These are phyloP conservation scores for Veloboletus limbatus DNA, from an alignment of 1,284 basidiomycete species.

Conservation along the genomic window DNA sequence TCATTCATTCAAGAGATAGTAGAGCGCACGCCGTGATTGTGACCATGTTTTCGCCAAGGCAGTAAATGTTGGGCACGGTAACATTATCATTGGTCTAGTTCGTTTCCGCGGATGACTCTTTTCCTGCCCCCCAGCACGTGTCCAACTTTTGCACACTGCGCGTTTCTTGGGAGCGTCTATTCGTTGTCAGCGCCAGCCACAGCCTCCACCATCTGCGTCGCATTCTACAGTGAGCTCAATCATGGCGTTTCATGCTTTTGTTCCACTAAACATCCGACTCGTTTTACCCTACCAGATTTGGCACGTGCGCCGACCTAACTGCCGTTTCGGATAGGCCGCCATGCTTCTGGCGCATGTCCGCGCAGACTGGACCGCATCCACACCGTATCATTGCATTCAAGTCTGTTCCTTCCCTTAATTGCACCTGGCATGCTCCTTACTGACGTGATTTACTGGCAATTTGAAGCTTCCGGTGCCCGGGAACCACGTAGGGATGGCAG, in stretches of 20 bases:
- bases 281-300: background rate
- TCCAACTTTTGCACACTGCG: conserved; percentile 7
- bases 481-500: conserved; percentile 29
- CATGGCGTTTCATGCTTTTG: background rate
- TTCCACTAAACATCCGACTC: background rate
- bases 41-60: too few relatives aligned
- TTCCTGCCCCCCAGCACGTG: conserved; percentile 24
- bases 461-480: conserved; percentile 23
- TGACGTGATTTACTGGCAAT: conserved; percentile 30
- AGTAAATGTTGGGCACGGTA: background rate
- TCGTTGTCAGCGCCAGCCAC: background rate
- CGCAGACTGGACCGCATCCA: conserved; percentile 18
- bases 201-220: background rate
- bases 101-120: conserved; percentile 11
- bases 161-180: conserved; percentile 5
- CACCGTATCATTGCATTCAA: conserved; percentile 12
- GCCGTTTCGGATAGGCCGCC: conserved; percentile 13
- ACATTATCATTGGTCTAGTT: background rate
- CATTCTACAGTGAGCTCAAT: background rate
- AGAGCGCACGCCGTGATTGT: conserved; percentile 1
- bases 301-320: conserved; percentile 18
- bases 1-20: conserved; percentile 10
- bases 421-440: conserved; percentile 14
- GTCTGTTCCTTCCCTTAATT: conserved; percentile 26
- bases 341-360: conserved; percentile 29